phyloP scores from a whole-genome alignment of 768 basidiomycete genomes.

The Leccinum variicolor region DNA sequence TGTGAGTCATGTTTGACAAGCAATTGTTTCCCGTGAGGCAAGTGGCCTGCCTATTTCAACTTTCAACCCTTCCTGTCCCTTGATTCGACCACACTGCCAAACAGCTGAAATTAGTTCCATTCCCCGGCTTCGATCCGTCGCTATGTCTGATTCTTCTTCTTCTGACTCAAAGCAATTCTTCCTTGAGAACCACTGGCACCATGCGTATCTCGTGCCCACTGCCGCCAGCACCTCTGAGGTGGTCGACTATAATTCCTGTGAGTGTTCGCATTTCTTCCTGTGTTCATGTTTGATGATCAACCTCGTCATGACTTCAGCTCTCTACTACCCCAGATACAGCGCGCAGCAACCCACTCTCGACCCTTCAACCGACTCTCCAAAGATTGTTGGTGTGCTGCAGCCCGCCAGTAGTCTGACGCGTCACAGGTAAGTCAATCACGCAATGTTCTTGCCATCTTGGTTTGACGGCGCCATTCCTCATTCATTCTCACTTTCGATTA shows the following conservation, averaged over 20 bases:
- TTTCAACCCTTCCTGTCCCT: too few relatives aligned
- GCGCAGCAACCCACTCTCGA: conserved; percentile 57
- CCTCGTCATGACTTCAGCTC: conserved; percentile 12
- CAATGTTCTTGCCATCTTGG: background rate
- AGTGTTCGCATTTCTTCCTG: conserved; percentile 20
- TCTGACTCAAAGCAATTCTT: conserved; percentile 59
- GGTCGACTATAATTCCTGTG: conserved; percentile 46
- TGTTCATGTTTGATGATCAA: background rate
- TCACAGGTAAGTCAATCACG: conserved; percentile 57
- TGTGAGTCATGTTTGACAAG: too few relatives aligned
- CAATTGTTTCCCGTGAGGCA: too few relatives aligned
- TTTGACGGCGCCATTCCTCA: conserved; percentile 11
- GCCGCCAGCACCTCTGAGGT: conserved; percentile 62
- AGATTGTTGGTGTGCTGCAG: conserved; percentile 61
- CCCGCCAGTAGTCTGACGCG: conserved; percentile 59
- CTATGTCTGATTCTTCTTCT: conserved; percentile 58
- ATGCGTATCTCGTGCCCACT: conserved; percentile 63
- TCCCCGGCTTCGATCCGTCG: conserved; percentile 60
- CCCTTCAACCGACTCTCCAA: conserved; percentile 45
- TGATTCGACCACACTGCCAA: too few relatives aligned
- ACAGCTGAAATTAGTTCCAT: conserved; percentile 72
- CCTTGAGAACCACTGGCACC: conserved; percentile 47
- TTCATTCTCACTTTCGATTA: conserved; percentile 8
- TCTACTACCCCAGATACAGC: conserved; percentile 64
- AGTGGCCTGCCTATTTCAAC: too few relatives aligned